Percentiles rank a stretch among this genome's conserved stretches.
Conservation (phyloP, 331 rosid species). For the Erythrophleum ivorense region DNA sequence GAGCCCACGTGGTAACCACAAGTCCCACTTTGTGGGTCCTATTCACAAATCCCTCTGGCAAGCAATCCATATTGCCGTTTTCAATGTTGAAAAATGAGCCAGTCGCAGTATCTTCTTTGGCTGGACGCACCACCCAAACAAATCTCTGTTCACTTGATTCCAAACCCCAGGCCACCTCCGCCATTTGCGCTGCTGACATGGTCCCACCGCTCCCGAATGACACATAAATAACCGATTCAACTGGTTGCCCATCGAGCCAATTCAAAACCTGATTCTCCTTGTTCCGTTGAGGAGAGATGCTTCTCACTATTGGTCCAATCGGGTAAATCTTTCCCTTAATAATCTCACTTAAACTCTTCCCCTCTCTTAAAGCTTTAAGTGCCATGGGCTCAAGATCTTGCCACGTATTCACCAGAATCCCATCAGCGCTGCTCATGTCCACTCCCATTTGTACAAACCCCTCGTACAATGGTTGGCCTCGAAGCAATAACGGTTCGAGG, state of each 20-base stretch:
- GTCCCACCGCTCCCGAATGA: conserved; percentile 5
- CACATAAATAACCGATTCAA: neutral
- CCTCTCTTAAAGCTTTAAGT: neutral
- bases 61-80: neutral
- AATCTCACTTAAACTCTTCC: neutral
- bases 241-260: neutral
- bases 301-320: neutral
- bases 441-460: neutral
- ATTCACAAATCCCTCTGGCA: neutral
- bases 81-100: neutral
- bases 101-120: neutral
- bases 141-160: neutral
- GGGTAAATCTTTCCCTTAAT: neutral
- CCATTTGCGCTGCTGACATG: neutral
- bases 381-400: neutral
- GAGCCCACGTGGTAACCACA: conserved; percentile 2
- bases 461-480: neutral
- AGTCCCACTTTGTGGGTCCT: neutral
- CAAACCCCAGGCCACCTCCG: neutral
- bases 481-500: neutral
- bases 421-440: neutral
- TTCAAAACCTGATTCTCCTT: neutral
- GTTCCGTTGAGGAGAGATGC: neutral
- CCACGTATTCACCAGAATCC: neutral
- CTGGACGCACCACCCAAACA: neutral